phyloP scores from a whole-genome alignment of 2,329 filamentous ascomycete species.

The Rasamsonia emersonii region DNA sequence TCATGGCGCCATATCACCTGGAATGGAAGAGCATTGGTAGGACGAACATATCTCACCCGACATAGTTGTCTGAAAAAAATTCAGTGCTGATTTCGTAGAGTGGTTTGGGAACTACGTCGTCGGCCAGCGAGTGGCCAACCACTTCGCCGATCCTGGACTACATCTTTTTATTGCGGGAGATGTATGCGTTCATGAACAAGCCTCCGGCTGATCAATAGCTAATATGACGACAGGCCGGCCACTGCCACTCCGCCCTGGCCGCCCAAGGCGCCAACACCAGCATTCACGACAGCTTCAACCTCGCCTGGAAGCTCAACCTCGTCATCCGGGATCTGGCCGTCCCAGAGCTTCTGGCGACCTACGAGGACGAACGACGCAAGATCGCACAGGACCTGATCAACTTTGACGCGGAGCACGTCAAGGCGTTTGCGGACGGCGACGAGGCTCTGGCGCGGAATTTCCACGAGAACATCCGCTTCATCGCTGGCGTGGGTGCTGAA shows the following conservation, averaged over 20 bases:
- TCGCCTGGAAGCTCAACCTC: constrained; percentile 27
- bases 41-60: too few relatives aligned
- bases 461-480: constrained; percentile 62
- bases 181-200: constrained; percentile 29
- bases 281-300: constrained; percentile 28
- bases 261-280: constrained; percentile 29
- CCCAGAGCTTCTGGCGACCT: constrained; percentile 17
- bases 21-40: constrained; percentile 41
- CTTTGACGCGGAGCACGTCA: constrained; percentile 36
- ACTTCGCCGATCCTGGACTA: constrained; percentile 44
- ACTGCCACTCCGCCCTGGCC: constrained; percentile 23
- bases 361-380: constrained; percentile 24
- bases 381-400: constrained; percentile 24
- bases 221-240: constrained; percentile 22
- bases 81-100: too few relatives aligned
- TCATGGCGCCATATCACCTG: constrained; percentile 58
- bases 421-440: constrained; percentile 52
- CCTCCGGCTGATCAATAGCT: too few relatives aligned
- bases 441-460: constrained; percentile 60
- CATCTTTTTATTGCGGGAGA: constrained; percentile 64
- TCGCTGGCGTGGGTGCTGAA: constrained; percentile 61
- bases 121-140: constrained; percentile 53
- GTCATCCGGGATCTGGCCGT: constrained; percentile 17
- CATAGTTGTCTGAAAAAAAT: too few relatives aligned
- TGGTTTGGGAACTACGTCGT: constrained; percentile 64